Conservation (phyloP, 2,329 filamentous ascomycete genomes). For the Fusarium sp. region DNA sequence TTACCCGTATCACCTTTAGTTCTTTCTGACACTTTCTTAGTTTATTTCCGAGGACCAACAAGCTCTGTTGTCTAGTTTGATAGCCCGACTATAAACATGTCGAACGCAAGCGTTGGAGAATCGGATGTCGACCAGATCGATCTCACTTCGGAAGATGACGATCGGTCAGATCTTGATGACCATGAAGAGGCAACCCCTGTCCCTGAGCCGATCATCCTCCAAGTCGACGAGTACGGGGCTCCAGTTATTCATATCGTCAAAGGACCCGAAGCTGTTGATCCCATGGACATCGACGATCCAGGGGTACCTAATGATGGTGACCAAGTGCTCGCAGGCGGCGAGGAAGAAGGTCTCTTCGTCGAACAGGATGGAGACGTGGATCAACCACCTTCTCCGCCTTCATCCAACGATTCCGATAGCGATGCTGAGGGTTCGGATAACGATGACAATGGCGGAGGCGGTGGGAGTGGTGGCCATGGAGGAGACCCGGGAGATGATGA, state of each 20-base stretch:
- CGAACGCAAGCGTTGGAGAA: conserved; percentile 7
- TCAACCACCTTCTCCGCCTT: neutral
- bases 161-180: neutral
- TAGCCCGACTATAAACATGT: conserved; percentile 12
- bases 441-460: neutral
- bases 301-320: neutral
- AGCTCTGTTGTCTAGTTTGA: neutral
- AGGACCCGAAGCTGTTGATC: neutral
- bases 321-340: neutral
- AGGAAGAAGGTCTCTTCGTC: conserved; percentile 6
- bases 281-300: conserved; percentile 8
- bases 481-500: neutral
- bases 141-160: conserved; percentile 11
- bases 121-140: conserved; percentile 19
- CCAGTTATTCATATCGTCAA: neutral
- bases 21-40: neutral
- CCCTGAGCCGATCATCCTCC: neutral
- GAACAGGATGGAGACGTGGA: neutral
- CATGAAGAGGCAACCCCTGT: neutral
- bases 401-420: neutral
- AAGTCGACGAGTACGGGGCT: neutral
- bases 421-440: neutral
- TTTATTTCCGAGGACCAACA: neutral
- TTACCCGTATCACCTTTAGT: no score
- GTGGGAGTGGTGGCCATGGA: neutral